A percentile compares a stretch with the other conserved stretches of the same genome.
Evolutionary conservation across 2,329 filamentous ascomycete genomes (phyloP).

Genomic region (Sporothrix schenckii): DNA sequence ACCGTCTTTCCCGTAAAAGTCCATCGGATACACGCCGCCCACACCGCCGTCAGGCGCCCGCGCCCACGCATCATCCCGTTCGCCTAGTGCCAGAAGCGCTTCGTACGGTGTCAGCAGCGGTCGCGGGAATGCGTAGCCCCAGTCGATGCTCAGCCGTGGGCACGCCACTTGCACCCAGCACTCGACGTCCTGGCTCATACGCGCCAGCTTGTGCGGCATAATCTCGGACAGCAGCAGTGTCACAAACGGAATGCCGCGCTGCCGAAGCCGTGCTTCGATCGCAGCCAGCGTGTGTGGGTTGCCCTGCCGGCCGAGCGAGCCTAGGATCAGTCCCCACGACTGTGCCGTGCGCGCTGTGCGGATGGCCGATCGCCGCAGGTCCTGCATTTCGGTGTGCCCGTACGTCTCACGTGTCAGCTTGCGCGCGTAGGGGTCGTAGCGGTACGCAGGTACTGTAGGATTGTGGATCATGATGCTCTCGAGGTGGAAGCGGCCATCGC

Average conservation of each 20-base stretch:
- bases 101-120: conserved; percentile 94
- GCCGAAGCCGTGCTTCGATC: conserved; percentile 76
- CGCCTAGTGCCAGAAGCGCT: conserved; percentile 84
- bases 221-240: conserved; percentile 92
- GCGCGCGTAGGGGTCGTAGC: conserved; percentile 95
- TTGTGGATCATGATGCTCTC: conserved; percentile 99
- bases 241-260: conserved; percentile 75
- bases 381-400: conserved; percentile 87
- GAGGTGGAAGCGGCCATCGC: conserved; percentile 91
- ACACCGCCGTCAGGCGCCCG: conserved; percentile 55
- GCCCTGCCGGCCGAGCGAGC: conserved; percentile 87
- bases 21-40: conserved; percentile 86
- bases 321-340: conserved; percentile 90
- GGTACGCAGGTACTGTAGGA: conserved; percentile 83
- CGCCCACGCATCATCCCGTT: conserved; percentile 68
- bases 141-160: conserved; percentile 95
- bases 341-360: conserved; percentile 68
- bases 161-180: conserved; percentile 99
- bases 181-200: conserved; percentile 85
- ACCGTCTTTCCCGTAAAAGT: conserved; percentile 93
- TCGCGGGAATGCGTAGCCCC: conserved; percentile 92
- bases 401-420: conserved; percentile 90
- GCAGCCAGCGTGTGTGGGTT: conserved; percentile 90
- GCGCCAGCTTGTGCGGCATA: conserved; percentile 89
- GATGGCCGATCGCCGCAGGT: conserved; percentile 76